Percentiles rank a stretch among this genome's conserved stretches.
These are phyloP conservation scores for Aegilops longissima DNA, from an alignment of 176 grass and related monocot genomes.

Conservation along the genomic window DNA sequence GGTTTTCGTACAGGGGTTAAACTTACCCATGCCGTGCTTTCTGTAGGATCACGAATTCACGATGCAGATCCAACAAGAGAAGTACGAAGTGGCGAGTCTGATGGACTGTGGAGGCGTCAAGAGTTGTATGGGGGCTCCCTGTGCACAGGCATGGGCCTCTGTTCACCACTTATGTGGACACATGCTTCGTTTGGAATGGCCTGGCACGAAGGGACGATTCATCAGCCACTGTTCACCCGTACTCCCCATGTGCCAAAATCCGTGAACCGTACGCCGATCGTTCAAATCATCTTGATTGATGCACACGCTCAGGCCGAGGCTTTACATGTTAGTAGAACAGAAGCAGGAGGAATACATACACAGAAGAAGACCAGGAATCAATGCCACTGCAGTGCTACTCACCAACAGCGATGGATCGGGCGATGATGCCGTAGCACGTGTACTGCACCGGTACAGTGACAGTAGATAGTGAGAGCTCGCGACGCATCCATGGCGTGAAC, in stretches of 20 bases:
- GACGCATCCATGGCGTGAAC: no score
- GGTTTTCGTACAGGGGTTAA: neutral
- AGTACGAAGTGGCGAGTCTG: neutral
- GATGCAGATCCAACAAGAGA: neutral
- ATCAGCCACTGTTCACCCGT: neutral
- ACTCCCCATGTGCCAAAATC: neutral
- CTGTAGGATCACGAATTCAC: neutral
- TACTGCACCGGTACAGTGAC: no score
- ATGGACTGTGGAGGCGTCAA: neutral
- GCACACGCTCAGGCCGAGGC: neutral
- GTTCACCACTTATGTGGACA: neutral
- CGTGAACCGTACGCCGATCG: neutral
- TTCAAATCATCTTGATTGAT: neutral
- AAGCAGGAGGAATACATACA: no score
- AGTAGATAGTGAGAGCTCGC: no score
- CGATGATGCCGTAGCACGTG: no score
- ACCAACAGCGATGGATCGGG: no score
- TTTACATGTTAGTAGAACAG: neutral
- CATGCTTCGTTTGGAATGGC: neutral
- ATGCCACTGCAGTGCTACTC: no score
- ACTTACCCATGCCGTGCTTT: neutral
- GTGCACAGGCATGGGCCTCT: neutral
- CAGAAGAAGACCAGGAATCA: no score
- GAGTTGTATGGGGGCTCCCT: neutral
- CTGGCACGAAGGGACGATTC: neutral